Evolutionary conservation across 225 moss, liverwort and hornwort genomes (phyloP).

Genomic region (Sphagnum tenellum): DNA sequence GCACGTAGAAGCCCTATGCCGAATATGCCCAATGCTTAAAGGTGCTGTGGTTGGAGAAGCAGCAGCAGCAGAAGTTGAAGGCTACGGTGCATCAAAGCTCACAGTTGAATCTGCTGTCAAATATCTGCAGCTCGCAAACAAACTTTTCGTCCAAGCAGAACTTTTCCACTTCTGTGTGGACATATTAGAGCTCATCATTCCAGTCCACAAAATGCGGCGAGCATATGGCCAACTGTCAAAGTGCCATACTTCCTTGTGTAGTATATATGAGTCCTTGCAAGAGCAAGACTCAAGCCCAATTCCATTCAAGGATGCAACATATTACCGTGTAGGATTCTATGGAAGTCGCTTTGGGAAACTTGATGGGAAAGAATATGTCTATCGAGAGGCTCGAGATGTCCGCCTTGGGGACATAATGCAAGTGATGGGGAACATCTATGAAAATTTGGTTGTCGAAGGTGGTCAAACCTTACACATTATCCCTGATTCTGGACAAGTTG

Average conservation of each 20-base stretch:
- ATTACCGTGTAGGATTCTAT: conserved; percentile 94
- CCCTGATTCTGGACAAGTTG: conserved; percentile 91
- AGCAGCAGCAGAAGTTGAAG: conserved; percentile 94
- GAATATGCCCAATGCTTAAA: conserved; percentile 90
- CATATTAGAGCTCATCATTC: conserved; percentile 90
- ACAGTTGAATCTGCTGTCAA: conserved; percentile 97
- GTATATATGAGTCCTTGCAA: conserved; percentile 81
- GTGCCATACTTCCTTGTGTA: conserved; percentile 87
- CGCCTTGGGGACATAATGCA: conserved; percentile 97
- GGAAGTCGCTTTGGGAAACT: conserved; percentile 85
- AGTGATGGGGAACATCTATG: conserved; percentile 78
- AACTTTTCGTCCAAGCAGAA: conserved; percentile 84
- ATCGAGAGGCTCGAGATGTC: conserved; percentile 93
- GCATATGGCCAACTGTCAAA: conserved; percentile 81
- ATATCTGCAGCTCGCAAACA: conserved; percentile 91
- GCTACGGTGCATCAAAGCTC: conserved; percentile 89
- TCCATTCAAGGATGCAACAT: conserved; percentile 92
- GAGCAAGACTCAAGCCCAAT: conserved; percentile 95
- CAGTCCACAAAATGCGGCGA: conserved; percentile 87
- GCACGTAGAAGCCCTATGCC: conserved; percentile 72
- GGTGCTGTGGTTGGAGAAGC: conserved; percentile 84
- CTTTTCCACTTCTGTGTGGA: conserved; percentile 95
- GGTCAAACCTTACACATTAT: conserved; percentile 86
- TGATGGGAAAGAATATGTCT: conserved; percentile 87
- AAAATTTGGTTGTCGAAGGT: conserved; percentile 62